Base-by-base conservation (phyloP, 1,284 basidiomycete species). In the Cutaneotrichosporon sp. region DNA sequence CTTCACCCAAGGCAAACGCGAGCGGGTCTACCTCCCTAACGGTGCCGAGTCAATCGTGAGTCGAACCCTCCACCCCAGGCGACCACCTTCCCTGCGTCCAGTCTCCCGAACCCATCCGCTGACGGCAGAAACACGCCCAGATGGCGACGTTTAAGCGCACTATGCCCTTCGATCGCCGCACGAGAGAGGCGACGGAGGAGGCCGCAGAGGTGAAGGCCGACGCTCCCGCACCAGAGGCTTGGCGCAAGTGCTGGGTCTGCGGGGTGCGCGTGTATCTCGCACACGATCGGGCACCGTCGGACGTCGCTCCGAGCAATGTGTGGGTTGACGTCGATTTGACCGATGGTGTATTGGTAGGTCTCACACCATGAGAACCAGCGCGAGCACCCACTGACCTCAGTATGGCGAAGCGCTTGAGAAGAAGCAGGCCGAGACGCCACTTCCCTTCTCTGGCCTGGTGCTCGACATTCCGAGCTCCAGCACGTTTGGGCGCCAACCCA, bases 161-260 rank as follows among this genome's bases (percentile, higher is more conserved):
- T 2, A 6, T n/a, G 9, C 11, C 51, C 22, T 42, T 40, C 22
- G 34, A 31, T 38, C 30, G 18, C 57, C 58, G 34, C 49, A 52
- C 26, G 13, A 61, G 46, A 40, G 42, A 36, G 34, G 50, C 36
- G 55, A 46, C 26, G 50, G 9, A 18, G 21, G 40, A 18, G 21
- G 40, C 56, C 13, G 36, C 31, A 11, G 61, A 34, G 21, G 38
- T 30, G 18, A n/a, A n/a, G 30, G 30, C 30, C 26, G 51, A 13
- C 13, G 30, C 51, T 3, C 30, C 31, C 14, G 31, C 30, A 10
- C 68, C 61, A 18, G 61, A 66, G 22, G 58, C 65, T 0, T 77
- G 75, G 75, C 65, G 77, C 36, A 73, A 69, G 51, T 79, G 77
- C 63, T 74, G 72, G 71, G 56, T 76, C 2, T 79, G 77, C 62